These are phyloP conservation scores for Exserohilum turcica DNA, from an alignment of 2,329 filamentous ascomycete species.

Conservation along the genomic window DNA sequence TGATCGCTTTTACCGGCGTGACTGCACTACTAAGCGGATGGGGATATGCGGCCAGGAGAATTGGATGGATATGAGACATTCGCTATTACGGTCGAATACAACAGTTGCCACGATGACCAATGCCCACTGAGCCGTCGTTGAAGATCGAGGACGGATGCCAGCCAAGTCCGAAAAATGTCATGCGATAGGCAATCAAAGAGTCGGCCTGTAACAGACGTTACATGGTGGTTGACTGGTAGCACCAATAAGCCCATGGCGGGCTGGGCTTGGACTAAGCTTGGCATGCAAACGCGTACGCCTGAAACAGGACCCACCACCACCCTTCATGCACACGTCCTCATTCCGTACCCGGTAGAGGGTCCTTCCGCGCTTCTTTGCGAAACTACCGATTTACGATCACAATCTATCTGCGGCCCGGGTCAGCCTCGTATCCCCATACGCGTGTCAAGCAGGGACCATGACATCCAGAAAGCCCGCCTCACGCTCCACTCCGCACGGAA, in stretches of 20 bases:
- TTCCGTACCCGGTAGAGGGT: constrained; percentile 2
- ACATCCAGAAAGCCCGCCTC: neutral
- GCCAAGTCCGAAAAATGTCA: neutral
- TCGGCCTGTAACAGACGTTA: constrained; percentile 10
- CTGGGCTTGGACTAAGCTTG: constrained; percentile 10
- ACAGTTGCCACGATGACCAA: neutral
- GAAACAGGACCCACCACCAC: constrained; percentile 19
- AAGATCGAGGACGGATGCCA: neutral
- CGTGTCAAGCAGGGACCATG: constrained; percentile 7
- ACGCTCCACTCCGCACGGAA: neutral
- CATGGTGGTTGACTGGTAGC: constrained; percentile 5
- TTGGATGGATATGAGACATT: constrained; percentile 37
- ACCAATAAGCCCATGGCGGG: constrained; percentile 9
- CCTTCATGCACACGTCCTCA: constrained; percentile 13
- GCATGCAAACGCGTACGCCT: constrained; percentile 12
- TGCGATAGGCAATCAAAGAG: constrained; percentile 6
- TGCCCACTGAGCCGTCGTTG: neutral
- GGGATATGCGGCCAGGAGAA: constrained; percentile 36
- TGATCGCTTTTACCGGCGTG: constrained; percentile 52
- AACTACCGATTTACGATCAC: constrained; percentile 2
- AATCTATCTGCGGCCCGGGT: constrained; percentile 17
- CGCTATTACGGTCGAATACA: no score
- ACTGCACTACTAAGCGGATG: constrained; percentile 44
- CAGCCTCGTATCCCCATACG: neutral
- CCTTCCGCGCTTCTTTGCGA: constrained; percentile 9